Evolutionary conservation across 306 rosid genomes (phyloP), one percentile per base, ranked within the genome.

Genomic region (Corylus avellana): DNA sequence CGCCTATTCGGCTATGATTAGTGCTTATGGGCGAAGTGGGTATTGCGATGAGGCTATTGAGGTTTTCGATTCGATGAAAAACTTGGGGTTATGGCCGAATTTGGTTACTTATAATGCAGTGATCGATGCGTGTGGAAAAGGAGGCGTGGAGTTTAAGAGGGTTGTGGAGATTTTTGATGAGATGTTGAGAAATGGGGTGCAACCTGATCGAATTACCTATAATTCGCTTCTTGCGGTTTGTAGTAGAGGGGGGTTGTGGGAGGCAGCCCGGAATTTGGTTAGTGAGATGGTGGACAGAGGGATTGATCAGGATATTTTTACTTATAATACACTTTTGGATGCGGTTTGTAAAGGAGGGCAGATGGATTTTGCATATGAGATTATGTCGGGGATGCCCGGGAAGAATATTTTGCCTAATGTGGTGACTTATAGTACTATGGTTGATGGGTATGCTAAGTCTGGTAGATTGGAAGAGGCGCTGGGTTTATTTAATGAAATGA

Each of bases 381-480:
- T 91, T 46, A 81, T 95, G 84, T 82, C 85, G 0, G 94, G 88
- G 62, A 95, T 95, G 98, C 88, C 92, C 22, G 83, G 72, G 1
- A 91, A 80, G 89, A 82, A 83, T 17, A 83, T 91, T 44, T 74
- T 83, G 75, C 94, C 98, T 32, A 95, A 88, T 81, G 97, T 93
- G 63, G 98, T 95, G 63, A 95, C 98, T 18, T 92, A 86, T 58
- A 92, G 98, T 75, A 91, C 96, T 57, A 76, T 95, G 89, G 90
- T 92, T 75, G 98, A 93, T 80, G 98, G 96, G 25, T 91, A 85
- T 82, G 93, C 98, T n/a, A 93, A 93, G 86, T 91, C 88, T 18
- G 89, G 92, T 39, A 84, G 86, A 84, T 84, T 90, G 42, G 97
- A 92, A 85, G 98, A 93, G 13, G 98, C 98, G 0, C 81, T 95